phyloP scores from a whole-genome alignment of 176 grass and related monocot genomes.

The Oryza meyeriana region DNA sequence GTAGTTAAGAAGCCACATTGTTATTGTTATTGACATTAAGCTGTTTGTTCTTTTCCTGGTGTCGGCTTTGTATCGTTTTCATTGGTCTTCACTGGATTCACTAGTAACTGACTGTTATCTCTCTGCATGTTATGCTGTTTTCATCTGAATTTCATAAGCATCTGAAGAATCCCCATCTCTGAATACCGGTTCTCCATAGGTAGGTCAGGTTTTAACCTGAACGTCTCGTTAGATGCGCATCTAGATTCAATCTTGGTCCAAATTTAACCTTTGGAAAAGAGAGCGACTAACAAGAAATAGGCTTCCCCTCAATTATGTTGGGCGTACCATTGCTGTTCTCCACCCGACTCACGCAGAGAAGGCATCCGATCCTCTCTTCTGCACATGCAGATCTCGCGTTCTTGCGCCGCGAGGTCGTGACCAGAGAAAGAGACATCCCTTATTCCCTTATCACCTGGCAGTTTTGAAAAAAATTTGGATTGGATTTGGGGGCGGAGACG shows the following conservation, averaged over 20 bases:
- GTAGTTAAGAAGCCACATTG: slow-evolving; percentile 60
- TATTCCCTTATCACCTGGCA: not conserved
- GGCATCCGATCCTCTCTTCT: not conserved
- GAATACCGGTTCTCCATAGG: not conserved
- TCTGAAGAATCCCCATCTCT: not conserved
- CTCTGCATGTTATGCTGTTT: not conserved
- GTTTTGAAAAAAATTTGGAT: not conserved
- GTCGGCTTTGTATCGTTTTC: not conserved
- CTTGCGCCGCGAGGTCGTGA: not conserved
- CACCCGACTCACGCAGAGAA: not conserved
- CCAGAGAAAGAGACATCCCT: not conserved
- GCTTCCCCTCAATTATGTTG: too few species aligned
- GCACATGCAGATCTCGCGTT: too few species aligned
- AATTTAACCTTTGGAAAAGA: not conserved
- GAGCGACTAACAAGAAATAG: too few species aligned
- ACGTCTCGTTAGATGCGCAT: not conserved
- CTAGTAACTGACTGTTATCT: not conserved
- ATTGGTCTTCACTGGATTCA: not conserved
- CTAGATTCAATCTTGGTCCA: not conserved
- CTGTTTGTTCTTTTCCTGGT: slow-evolving; percentile 25
- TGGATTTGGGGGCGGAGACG: not conserved
- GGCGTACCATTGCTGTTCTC: not conserved
- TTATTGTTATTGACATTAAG: slow-evolving; percentile 43
- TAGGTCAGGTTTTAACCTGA: not conserved
- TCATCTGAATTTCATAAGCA: not conserved